These are phyloP conservation scores for Phytopythium ostracodes DNA, from an alignment of 352 stramenopile species.

Conservation along the genomic window DNA sequence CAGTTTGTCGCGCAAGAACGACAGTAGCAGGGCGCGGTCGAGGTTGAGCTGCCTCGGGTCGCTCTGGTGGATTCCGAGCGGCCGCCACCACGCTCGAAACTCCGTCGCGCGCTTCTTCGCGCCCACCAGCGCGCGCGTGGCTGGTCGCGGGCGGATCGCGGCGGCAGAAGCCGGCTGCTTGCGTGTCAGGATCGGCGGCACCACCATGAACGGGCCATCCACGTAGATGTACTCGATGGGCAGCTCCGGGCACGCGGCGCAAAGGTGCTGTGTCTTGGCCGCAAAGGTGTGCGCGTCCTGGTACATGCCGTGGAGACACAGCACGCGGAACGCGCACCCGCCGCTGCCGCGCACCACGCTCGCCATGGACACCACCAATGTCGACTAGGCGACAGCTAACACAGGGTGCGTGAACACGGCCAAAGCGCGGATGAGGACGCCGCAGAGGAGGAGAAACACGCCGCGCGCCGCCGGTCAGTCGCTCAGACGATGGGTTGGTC, in stretches of 20 bases:
- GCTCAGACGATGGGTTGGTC: no score
- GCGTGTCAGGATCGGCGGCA: conserved; percentile 61
- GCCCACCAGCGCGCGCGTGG: conserved; percentile 11
- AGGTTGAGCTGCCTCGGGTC: conserved; percentile 42
- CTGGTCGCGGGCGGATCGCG: not conserved
- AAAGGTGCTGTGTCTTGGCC: conserved; percentile 65
- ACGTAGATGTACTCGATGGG: conserved; percentile 67
- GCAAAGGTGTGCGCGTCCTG: conserved; percentile 67
- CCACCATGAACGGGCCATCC: conserved; percentile 67
- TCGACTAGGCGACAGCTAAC: not conserved
- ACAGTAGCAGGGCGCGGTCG: conserved; percentile 51
- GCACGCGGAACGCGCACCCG: conserved; percentile 48
- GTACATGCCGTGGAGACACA: conserved; percentile 87
- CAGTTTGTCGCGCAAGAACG: conserved; percentile 55
- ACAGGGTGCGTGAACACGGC: not conserved
- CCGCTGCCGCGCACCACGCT: conserved; percentile 17
- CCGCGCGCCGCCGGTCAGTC: no score
- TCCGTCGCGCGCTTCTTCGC: conserved; percentile 44
- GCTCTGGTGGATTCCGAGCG: conserved; percentile 40
- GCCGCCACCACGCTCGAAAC: conserved; percentile 78
- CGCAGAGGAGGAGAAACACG: no score
- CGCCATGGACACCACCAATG: conserved; percentile 4
- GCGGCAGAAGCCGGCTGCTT: conserved; percentile 14
- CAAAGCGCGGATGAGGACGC: not conserved
- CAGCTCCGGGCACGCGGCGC: conserved; percentile 16